These are phyloP conservation scores for Ormosia semicastrata DNA, from an alignment of 306 rosid species.

Conservation along the genomic window DNA sequence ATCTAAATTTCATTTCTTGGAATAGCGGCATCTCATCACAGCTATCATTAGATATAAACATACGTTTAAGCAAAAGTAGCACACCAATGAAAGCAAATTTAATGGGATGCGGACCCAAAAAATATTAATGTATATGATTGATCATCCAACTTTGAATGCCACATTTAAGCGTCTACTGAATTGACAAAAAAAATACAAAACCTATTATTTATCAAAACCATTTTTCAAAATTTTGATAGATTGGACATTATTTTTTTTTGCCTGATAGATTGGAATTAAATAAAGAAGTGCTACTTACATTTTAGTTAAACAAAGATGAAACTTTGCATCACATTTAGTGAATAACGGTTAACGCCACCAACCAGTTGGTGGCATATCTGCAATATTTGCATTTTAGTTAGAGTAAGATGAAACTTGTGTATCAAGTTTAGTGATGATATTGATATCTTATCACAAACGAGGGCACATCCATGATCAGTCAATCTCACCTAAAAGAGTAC, in stretches of 20 bases:
- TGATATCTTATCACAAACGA: neutral
- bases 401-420: conserved; percentile 14
- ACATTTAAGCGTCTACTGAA: neutral
- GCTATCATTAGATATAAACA: no score
- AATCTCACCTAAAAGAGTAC: conserved; percentile 21
- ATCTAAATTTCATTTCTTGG: no score
- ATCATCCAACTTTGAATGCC: neutral
- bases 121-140: neutral
- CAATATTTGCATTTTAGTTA: neutral
- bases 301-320: neutral
- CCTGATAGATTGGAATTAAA: neutral
- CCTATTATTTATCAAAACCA: neutral
- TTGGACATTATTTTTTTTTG: neutral
- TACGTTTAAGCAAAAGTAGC: no score
- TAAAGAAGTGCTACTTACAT: neutral
- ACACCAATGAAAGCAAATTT: neutral
- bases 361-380: conserved; percentile 23
- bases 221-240: neutral
- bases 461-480: neutral
- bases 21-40: no score
- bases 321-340: neutral
- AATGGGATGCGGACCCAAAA: neutral
- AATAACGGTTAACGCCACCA: neutral
- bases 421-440: conserved; percentile 22
- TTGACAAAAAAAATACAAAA: neutral